Percentiles rank a stretch among this genome's conserved stretches.
Evolutionary conservation across 768 basidiomycete genomes (phyloP).

Genomic region (Lactarius psammicola): DNA sequence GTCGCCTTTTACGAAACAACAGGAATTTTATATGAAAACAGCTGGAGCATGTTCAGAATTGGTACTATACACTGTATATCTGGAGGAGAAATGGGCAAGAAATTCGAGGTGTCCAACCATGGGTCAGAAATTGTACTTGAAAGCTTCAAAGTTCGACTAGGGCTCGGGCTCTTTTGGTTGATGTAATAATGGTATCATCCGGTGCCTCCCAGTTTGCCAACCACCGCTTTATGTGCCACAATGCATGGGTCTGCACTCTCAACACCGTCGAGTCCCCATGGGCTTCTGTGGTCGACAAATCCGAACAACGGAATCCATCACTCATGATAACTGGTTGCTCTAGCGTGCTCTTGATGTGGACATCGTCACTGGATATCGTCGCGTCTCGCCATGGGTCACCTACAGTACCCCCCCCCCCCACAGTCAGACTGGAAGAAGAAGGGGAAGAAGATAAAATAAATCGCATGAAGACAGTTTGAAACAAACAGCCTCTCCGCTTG

Average conservation of each 20-base stretch:
- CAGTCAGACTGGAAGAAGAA: background rate
- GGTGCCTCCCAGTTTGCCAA: too few species aligned
- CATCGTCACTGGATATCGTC: constrained; percentile 30
- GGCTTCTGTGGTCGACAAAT: constrained; percentile 22
- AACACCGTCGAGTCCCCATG: constrained; percentile 4
- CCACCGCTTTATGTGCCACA: too few species aligned
- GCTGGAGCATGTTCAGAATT: too few species aligned
- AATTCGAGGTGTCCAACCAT: background rate
- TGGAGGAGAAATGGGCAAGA: background rate
- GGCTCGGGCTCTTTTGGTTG: too few species aligned
- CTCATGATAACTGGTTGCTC: constrained; percentile 30
- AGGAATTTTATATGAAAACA: too few species aligned
- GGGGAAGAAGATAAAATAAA: background rate
- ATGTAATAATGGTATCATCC: too few species aligned
- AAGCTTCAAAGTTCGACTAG: too few species aligned
- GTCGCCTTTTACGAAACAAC: too few species aligned
- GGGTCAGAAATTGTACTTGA: background rate
- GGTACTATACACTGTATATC: background rate
- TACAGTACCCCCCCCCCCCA: background rate
- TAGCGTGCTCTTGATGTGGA: constrained; percentile 19
- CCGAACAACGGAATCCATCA: constrained; percentile 33
- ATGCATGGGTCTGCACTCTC: constrained; percentile 3
- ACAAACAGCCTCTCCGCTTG: constrained; percentile 31
- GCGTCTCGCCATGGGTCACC: background rate
- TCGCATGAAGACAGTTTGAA: constrained; percentile 28